Conservation (phyloP, 805 yeast genomes). For the Tetrapisispora phaffii region DNA sequence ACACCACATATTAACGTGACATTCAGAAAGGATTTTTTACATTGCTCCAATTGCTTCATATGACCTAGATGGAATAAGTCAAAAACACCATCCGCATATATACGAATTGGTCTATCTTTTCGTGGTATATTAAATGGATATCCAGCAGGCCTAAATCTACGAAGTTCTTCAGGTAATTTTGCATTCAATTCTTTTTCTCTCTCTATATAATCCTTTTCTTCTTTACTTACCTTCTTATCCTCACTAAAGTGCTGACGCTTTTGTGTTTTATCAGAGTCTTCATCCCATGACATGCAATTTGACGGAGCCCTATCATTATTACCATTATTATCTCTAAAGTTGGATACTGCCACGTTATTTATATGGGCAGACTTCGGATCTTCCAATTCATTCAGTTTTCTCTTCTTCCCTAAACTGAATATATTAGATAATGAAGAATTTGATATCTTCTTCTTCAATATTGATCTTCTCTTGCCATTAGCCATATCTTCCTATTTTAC, state of each 20-base stretch:
- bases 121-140: constrained; percentile 76
- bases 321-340: not conserved
- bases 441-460: constrained; percentile 22
- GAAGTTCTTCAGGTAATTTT: constrained; percentile 54
- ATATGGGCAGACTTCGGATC: not conserved
- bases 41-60: constrained; percentile 95
- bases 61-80: constrained; percentile 95
- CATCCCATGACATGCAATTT: too few relatives aligned
- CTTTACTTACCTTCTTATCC: constrained; percentile 6
- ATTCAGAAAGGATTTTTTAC: constrained; percentile 82
- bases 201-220: constrained; percentile 22
- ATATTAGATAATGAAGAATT: constrained; percentile 27
- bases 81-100: constrained; percentile 98
- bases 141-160: constrained; percentile 75
- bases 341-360: too few relatives aligned
- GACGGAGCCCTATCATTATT: constrained; percentile 3
- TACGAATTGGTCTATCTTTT: constrained; percentile 70
- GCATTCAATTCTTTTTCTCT: constrained; percentile 54
- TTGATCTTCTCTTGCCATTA: constrained; percentile 11
- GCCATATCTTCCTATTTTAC: not conserved
- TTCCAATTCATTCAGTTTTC: constrained; percentile 11
- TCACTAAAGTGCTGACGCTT: constrained; percentile 17
- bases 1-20: constrained; percentile 83
- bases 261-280: constrained; percentile 1
- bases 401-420: constrained; percentile 23